Base-by-base conservation (phyloP, 2,329 filamentous ascomycete genomes). In the Neonectria coccinea region DNA sequence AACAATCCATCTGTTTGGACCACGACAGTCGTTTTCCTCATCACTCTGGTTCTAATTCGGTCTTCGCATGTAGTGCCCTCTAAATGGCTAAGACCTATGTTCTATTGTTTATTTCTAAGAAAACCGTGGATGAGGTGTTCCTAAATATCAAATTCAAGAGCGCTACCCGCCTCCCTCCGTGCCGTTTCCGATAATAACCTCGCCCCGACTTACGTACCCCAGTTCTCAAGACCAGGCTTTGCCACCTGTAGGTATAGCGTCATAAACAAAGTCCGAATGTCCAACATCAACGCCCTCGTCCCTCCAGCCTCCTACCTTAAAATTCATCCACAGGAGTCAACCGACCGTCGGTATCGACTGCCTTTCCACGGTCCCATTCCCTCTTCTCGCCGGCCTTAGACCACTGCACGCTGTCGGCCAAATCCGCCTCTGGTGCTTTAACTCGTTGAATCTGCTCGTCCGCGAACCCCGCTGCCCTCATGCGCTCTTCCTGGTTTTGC, bases 391-490 rank as follows among this genome's bases (percentile, higher is more conserved):
- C 92, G 4, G 79, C 78, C 73, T 89, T 91, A 41, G 86, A 84
- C 93, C 93, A 97, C 55, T 82, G 86, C 3, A 97, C 90, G 72
- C 90, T 88, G 65, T 90, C 88, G 41, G 84, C 81, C 58, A 86
- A 84, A 75, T 88, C 85, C 12, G 86, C 86, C 1, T 84, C 82
- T 22, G 87, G 86, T 55, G 84, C 88, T 76, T 91, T 89, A 88
- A 68, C 62, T 41, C 66, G 74, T 71, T 85, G 84, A 63, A 97
- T 88, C 72, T 94, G 88, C 5, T 89, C 87, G 16, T 94, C 91
- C 1, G 87, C 88, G 74, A 97, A 97, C 0, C 94, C 94, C 0
- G 92, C 93, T 20, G 87, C 88, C 36, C 89, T 89, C 64, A 97
- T 80, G 62, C 94, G 83, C 56, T 94, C 90, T 7, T 92, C 92